Evolutionary conservation across 2,329 filamentous ascomycete genomes (phyloP).

Genomic region (Colletotrichum scovillei): DNA sequence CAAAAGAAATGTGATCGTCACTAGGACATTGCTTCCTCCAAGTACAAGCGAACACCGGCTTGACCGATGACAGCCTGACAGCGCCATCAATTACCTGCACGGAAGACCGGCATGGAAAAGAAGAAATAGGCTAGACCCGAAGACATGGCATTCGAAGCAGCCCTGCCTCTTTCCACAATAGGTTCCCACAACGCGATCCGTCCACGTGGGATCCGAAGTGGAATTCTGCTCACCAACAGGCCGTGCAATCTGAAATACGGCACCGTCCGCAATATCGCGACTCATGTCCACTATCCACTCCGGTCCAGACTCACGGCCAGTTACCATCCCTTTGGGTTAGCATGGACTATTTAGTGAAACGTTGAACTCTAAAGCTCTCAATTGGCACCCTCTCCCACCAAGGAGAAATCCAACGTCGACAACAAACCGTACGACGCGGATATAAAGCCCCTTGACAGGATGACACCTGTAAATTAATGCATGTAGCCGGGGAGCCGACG

Average conservation of each 20-base stretch:
- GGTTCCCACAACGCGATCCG: background rate
- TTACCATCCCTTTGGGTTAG: slow-evolving; percentile 9
- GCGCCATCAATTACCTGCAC: background rate
- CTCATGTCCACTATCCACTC: slow-evolving; percentile 15
- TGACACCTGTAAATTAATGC: slow-evolving; percentile 9
- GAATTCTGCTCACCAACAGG: background rate
- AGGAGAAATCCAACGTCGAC: slow-evolving; percentile 9
- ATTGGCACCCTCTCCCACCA: slow-evolving; percentile 6
- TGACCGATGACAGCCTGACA: slow-evolving; percentile 13
- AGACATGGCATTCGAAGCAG: slow-evolving; percentile 9
- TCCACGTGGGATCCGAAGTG: background rate
- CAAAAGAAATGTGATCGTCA: background rate
- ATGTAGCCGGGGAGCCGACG: slow-evolving; percentile 1
- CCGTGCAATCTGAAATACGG: background rate
- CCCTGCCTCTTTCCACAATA: background rate
- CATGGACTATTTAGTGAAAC: slow-evolving; percentile 14
- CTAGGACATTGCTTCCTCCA: background rate
- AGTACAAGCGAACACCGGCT: background rate
- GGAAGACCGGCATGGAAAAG: background rate
- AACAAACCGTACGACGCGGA: slow-evolving; percentile 4
- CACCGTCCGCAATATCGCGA: slow-evolving; percentile 1
- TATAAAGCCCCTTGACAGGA: background rate
- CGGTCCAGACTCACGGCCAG: slow-evolving; percentile 16
- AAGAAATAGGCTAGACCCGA: background rate
- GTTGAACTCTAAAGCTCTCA: slow-evolving; percentile 4